phyloP scores from a whole-genome alignment of 2,329 filamentous ascomycete species.

The Aspergillus novoparasiticus region DNA sequence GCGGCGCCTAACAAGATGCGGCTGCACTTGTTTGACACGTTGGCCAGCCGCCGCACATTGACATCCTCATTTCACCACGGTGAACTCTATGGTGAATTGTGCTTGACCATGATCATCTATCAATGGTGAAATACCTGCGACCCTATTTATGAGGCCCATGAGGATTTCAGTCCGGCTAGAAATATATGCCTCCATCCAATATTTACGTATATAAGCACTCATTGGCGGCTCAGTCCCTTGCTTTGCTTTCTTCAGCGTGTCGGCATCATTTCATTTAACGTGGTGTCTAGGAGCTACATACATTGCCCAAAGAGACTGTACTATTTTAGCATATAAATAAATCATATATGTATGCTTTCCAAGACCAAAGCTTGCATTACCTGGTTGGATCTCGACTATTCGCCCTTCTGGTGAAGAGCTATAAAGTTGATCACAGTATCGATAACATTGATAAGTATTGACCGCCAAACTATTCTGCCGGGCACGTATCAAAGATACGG shows the following conservation, averaged over 20 bases:
- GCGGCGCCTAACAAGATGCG: not conserved
- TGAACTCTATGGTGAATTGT: not conserved
- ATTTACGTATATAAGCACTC: not conserved
- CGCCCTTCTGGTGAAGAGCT: not conserved
- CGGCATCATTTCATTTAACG: not conserved
- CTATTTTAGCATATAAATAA: not conserved
- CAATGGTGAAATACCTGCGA: not conserved
- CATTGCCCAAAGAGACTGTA: not conserved
- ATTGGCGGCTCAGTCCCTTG: not conserved
- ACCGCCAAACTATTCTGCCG: slow-evolving; percentile 23
- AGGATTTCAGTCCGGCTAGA: not conserved
- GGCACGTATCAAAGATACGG: slow-evolving; percentile 7
- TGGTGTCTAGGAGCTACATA: not conserved
- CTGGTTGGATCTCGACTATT: not conserved
- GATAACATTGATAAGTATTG: slow-evolving; percentile 16
- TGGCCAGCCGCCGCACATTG: not conserved
- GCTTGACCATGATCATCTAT: not conserved
- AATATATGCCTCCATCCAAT: not conserved
- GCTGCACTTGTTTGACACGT: not conserved
- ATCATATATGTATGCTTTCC: not conserved
- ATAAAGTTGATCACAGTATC: not conserved
- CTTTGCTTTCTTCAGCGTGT: not conserved
- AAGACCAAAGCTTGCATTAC: not conserved
- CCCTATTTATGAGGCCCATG: not conserved
- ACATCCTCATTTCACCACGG: not conserved